Percentiles rank a stretch among this genome's conserved stretches.
phyloP scores from a whole-genome alignment of 2,329 filamentous ascomycete species.

The Ramichloridium luteum region DNA sequence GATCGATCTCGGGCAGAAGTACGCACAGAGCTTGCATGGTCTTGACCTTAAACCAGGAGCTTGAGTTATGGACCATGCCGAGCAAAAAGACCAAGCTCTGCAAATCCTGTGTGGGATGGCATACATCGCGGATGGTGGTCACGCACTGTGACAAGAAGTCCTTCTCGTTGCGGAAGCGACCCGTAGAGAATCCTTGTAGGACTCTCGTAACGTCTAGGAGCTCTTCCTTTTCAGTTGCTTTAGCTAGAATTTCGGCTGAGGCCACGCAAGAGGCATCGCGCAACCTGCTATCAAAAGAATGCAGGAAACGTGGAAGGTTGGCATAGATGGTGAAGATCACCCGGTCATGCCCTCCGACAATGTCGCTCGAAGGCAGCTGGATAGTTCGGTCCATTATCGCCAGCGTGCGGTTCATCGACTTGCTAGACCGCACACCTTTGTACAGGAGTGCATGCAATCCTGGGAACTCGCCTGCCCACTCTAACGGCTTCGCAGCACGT shows the following conservation, averaged over 20 bases:
- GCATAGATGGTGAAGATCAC: slow-evolving; percentile 78
- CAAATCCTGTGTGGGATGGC: slow-evolving; percentile 73
- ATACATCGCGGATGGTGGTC: slow-evolving; percentile 60
- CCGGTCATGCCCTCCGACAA: slow-evolving; percentile 72
- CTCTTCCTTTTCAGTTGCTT: slow-evolving; percentile 61
- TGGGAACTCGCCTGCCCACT: slow-evolving; percentile 82
- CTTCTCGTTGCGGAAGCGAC: slow-evolving; percentile 52
- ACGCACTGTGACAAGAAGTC: slow-evolving; percentile 70
- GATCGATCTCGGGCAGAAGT: slow-evolving; percentile 80
- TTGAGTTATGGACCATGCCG: slow-evolving; percentile 77
- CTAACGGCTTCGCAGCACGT: slow-evolving; percentile 64
- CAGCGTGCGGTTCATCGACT: slow-evolving; percentile 67
- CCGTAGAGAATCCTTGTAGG: slow-evolving; percentile 57
- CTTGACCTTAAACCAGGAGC: slow-evolving; percentile 82
- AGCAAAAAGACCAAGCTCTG: slow-evolving; percentile 80
- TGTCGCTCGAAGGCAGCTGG: slow-evolving; percentile 60
- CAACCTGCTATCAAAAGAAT: slow-evolving; percentile 57
- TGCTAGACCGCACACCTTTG: slow-evolving; percentile 80
- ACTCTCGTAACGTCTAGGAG: slow-evolving; percentile 55
- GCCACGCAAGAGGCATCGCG: slow-evolving; percentile 45
- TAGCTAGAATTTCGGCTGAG: slow-evolving; percentile 57
- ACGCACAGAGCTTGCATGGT: slow-evolving; percentile 82
- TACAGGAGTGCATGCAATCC: slow-evolving; percentile 77
- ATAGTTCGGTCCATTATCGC: slow-evolving; percentile 67
- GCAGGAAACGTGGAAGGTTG: slow-evolving; percentile 78